These are phyloP conservation scores for Alternaria burnsii DNA, from an alignment of 2,329 filamentous ascomycete species.

Conservation along the genomic window DNA sequence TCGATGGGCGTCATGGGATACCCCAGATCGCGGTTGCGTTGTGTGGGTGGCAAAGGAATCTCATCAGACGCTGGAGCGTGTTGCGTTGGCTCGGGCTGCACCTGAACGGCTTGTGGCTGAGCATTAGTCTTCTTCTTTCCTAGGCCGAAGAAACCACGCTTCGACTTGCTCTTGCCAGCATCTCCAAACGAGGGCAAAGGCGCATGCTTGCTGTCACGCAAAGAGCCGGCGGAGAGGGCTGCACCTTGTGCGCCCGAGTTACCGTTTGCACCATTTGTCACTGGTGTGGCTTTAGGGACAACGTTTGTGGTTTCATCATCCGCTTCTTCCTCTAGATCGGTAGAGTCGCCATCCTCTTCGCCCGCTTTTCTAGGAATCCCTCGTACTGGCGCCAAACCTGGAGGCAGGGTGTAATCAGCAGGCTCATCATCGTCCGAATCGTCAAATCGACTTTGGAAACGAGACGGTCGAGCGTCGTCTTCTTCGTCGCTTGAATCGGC, in stretches of 20 bases:
- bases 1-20: conserved; percentile 46
- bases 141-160: conserved; percentile 60
- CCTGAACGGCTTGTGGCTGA: conserved; percentile 43
- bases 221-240: conserved; percentile 48
- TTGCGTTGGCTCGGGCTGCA: conserved; percentile 43
- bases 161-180: conserved; percentile 50
- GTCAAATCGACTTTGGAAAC: conserved; percentile 58
- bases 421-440: conserved; percentile 63
- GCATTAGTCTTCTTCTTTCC: conserved; percentile 65
- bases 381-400: conserved; percentile 62
- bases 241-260: conserved; percentile 34
- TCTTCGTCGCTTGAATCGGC: conserved; percentile 74
- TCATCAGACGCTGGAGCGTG: conserved; percentile 38
- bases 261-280: conserved; percentile 25
- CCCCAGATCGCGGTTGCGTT: conserved; percentile 34
- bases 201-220: conserved; percentile 51
- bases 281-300: conserved; percentile 28
- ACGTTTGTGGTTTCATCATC: conserved; percentile 34
- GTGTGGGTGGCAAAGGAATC: conserved; percentile 41
- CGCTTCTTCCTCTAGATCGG: conserved; percentile 58
- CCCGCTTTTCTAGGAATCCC: conserved; percentile 66
- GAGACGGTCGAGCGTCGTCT: conserved; percentile 39
- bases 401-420: conserved; percentile 57
- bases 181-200: conserved; percentile 36
- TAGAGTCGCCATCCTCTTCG: conserved; percentile 66